These are phyloP conservation scores for Phytophthora litchii DNA, from an alignment of 352 stramenopile species.

Conservation along the genomic window DNA sequence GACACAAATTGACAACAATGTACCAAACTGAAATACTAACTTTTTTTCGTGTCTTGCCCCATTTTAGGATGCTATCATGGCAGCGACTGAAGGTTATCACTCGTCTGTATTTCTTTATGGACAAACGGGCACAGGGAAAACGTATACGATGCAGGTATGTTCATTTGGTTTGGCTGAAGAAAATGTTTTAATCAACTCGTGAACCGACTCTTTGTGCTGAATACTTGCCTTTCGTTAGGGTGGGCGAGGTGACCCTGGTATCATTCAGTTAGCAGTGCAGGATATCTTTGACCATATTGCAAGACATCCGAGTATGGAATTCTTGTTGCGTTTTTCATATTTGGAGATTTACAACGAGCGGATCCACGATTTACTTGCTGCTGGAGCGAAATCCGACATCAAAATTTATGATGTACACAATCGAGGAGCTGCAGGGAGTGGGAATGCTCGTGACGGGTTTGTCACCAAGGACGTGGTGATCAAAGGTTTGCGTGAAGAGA, in stretches of 20 bases:
- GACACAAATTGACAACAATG: slow-evolving; percentile 14
- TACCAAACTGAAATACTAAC: slow-evolving; percentile 9
- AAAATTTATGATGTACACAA: slow-evolving; percentile 79
- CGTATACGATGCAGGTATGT: slow-evolving; percentile 79
- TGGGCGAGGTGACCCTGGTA: slow-evolving; percentile 60
- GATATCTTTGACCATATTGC: slow-evolving; percentile 89
- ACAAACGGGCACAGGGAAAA: slow-evolving; percentile 90
- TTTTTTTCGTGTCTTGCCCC: neutral
- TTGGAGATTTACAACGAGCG: slow-evolving; percentile 99
- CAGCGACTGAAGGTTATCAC: slow-evolving; percentile 80
- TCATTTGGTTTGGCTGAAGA: slow-evolving; percentile 1
- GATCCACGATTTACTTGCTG: slow-evolving; percentile 95
- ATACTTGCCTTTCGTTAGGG: slow-evolving; percentile 33
- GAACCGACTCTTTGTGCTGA: slow-evolving; percentile 32
- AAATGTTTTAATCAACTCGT: slow-evolving; percentile 14
- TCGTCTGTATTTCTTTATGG: slow-evolving; percentile 92
- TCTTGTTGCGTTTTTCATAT: slow-evolving; percentile 91
- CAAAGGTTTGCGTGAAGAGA: slow-evolving; percentile 83
- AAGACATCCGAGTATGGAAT: slow-evolving; percentile 58
- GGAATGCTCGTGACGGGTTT: slow-evolving; percentile 27
- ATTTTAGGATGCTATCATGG: slow-evolving; percentile 64
- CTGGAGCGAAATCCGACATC: slow-evolving; percentile 64
- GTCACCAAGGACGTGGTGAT: slow-evolving; percentile 87
- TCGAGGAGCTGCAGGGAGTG: slow-evolving; percentile 32
- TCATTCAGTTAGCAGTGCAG: slow-evolving; percentile 87